Percentiles rank a stretch among this genome's conserved stretches.
phyloP scores from a whole-genome alignment of 2,329 filamentous ascomycete genomes.

The Grosmannia huntii region DNA sequence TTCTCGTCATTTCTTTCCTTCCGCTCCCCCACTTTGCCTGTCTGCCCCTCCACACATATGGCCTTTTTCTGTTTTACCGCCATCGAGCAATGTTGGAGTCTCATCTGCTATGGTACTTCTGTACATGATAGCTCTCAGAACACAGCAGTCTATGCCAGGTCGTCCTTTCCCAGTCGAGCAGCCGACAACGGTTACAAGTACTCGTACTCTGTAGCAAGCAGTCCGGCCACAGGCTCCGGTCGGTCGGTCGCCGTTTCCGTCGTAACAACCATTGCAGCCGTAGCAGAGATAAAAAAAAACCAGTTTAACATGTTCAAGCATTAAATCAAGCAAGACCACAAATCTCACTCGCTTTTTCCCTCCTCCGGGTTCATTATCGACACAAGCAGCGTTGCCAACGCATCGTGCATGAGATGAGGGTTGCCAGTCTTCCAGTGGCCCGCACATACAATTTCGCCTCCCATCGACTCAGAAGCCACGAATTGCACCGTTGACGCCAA shows the following conservation, averaged over 20 bases:
- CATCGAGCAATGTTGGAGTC: no score
- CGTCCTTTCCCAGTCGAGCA: background rate
- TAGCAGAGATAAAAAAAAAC: background rate
- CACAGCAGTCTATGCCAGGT: no score
- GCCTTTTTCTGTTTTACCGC: background rate
- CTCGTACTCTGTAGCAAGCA: no score
- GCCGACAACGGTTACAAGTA: no score
- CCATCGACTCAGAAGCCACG: background rate
- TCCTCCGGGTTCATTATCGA: background rate
- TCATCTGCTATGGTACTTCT: no score
- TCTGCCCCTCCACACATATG: background rate
- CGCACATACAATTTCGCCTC: constrained; percentile 1
- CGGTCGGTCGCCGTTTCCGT: background rate
- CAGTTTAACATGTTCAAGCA: background rate
- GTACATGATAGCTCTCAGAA: no score
- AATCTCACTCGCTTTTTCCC: background rate
- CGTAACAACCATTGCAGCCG: background rate
- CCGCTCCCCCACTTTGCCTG: background rate
- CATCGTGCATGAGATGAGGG: constrained; percentile 3
- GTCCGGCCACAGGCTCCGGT: background rate
- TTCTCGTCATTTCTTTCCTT: background rate
- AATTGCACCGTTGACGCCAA: background rate
- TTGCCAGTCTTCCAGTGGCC: background rate
- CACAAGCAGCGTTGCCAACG: constrained; percentile 19
- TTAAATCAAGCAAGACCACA: background rate